Evolutionary conservation across 805 yeast genomes (phyloP), one percentile per base, ranked within the genome.

Genomic region (Kodamaea leandrae): DNA sequence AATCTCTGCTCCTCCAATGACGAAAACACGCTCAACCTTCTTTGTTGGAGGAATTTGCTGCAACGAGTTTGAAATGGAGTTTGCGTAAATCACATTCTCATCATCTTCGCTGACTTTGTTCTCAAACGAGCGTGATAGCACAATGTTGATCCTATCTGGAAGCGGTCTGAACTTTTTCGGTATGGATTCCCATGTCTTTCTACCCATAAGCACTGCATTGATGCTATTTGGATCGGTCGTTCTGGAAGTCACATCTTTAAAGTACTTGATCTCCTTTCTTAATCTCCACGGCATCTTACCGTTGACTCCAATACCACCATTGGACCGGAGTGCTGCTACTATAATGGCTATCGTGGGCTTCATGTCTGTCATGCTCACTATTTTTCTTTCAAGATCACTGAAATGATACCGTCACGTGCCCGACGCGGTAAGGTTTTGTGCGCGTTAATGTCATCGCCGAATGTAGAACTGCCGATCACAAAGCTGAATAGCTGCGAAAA

Each of bases 101-200:
- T 52, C 42, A 14, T 51, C 61, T 3, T 46, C 44, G 6, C 41
- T 41, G 16, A 50, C 53, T 12, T 52, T 53, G 6, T 47, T 52
- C 14, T 47, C 46, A 13, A n/a, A 14, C 13, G 64, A 56, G 36
- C 89, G 64, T 18, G 95, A 83, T 8, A 93, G 64, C 0, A 93
- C 79, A 10, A 89, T 78, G 59, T 93, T 93, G 19, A 79, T 42
- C 43, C 99, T 73, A 36, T 71, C 78, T 2, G 83, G 82, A 33
- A 93, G 70, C 0, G 99, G 99, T 47, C 96, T 71, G 64, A 88
- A 93, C 57, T 75, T 81, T 1, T 63, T 46, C 0, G 99, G 98
- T 23, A 93, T 90, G 6, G 96, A 86, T 23, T 89, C 93, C 96
- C 97, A 93, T 2, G 98, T 91, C 56, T 82, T 85, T 44, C 97